These are phyloP conservation scores for Hypsizygus marmoreus DNA, from an alignment of 768 basidiomycete species.

Conservation along the genomic window DNA sequence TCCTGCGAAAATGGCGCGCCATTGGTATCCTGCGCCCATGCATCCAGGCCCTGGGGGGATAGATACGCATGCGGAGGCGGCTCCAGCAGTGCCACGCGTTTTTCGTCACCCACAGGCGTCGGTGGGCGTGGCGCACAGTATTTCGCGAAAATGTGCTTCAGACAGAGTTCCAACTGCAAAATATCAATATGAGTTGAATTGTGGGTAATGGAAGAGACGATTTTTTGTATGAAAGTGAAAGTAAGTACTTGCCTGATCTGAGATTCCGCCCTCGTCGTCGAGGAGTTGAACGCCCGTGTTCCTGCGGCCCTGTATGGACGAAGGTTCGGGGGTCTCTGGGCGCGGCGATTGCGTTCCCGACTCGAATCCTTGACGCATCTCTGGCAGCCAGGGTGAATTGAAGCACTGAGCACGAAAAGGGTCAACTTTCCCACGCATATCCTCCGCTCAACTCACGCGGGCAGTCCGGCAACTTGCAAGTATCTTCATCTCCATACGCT, in stretches of 20 bases:
- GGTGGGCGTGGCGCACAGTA: conserved; percentile 59
- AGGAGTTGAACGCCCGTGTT: conserved; percentile 59
- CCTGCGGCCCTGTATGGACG: conserved; percentile 58
- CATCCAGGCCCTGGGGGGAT: conserved; percentile 61
- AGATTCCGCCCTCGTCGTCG: conserved; percentile 71
- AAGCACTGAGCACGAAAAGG: too few species aligned
- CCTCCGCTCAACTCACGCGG: too few species aligned
- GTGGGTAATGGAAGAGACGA: not conserved
- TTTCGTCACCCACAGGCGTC: conserved; percentile 17
- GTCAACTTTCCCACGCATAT: conserved; percentile 10
- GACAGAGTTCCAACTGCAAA: conserved; percentile 62
- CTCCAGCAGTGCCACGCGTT: conserved; percentile 35
- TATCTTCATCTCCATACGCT: not conserved
- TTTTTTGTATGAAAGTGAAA: conserved; percentile 1
- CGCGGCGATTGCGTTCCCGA: conserved; percentile 47
- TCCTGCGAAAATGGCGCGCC: conserved; percentile 78
- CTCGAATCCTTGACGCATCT: conserved; percentile 22
- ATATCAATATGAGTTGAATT: conserved; percentile 2
- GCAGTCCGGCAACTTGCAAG: too few species aligned
- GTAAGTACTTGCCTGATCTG: conserved; percentile 50
- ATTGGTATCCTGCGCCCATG: conserved; percentile 80
- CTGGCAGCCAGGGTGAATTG: too few species aligned
- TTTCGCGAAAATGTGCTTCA: conserved; percentile 79
- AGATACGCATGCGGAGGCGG: conserved; percentile 63
- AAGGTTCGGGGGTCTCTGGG: conserved; percentile 64